Evolutionary conservation across 768 basidiomycete genomes (phyloP), one percentile per base, ranked within the genome.

Genomic region (Boletus rufocinnamomeus): DNA sequence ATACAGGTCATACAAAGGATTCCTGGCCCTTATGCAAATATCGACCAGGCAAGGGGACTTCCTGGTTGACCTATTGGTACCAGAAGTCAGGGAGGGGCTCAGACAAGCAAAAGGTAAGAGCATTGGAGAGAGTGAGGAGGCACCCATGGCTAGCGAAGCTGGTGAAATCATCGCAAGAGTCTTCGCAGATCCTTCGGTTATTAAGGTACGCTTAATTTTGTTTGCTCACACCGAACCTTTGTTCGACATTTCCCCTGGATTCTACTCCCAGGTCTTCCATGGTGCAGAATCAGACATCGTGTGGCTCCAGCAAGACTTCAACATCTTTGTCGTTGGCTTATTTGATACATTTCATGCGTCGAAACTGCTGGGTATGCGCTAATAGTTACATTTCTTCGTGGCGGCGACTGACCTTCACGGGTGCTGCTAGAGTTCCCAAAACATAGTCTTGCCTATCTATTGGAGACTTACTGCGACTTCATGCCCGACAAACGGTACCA

Each of bases 291-390:
- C 87, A 58, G 97, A 99, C 69, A 88, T 98, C 44, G 77, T 94
- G 6, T 98, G 97, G 97, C 82, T 98, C 19, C 96, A 99, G 70
- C 91, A 94, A 72, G 89, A 98, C 69, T 95, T 98, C 70, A 91
- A 91, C 58, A 69, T 98, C 9, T 98, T 93, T 73, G 79, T 98
- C 52, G 95, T 99, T 60, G 92, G 93, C 56, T 75, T 98, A n/a
- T 98, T 99, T 70, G 96, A 99, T 69, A 98, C 97, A 0, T 98
- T 85, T 71, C 94, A 98, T 64, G 96, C 95, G 2, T 94, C 95
- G 0, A 91, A 89, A 67, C 76, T 91, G 1, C 78, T 98, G 50
- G 87, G 91, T 91, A 67, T 50, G 54, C 14, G 21, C 13, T 47
- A 30, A 2, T 23, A 35, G 9, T 37, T 47, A 9, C 32, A 30